Evolutionary conservation across 352 stramenopile genomes (phyloP).

Genomic region (Pythium sukuiense): DNA sequence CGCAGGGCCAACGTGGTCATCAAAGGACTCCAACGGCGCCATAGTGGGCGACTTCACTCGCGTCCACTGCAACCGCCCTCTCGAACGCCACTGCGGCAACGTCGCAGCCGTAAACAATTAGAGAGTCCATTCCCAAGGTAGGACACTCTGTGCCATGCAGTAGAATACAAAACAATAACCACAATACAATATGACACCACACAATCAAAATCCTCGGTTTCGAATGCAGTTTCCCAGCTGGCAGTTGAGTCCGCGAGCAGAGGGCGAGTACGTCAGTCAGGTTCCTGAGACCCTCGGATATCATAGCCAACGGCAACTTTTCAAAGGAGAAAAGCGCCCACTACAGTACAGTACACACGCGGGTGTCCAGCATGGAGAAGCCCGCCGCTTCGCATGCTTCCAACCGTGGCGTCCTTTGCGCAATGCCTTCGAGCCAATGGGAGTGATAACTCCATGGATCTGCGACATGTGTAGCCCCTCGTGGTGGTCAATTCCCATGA

Average conservation of each 20-base stretch:
- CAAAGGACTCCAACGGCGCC: background rate
- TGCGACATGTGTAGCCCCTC: slow-evolving; percentile 21
- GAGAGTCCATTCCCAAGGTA: background rate
- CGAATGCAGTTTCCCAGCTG: background rate
- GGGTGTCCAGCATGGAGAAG: background rate
- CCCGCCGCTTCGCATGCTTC: background rate
- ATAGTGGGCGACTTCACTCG: background rate
- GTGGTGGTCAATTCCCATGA: background rate
- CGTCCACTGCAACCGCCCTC: slow-evolving; percentile 25
- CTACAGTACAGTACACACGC: background rate
- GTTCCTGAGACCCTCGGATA: background rate
- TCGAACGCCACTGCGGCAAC: slow-evolving; percentile 21
- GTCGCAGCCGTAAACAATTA: slow-evolving; percentile 1
- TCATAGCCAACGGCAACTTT: background rate
- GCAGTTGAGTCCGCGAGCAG: background rate
- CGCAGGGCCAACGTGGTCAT: background rate
- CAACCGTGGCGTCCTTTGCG: background rate
- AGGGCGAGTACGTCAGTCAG: background rate
- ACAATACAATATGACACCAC: background rate
- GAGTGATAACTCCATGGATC: background rate
- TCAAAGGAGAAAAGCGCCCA: background rate
- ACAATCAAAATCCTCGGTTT: too few species aligned
- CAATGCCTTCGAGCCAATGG: background rate
- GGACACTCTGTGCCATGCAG: background rate
- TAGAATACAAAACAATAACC: background rate